Conservation (phyloP, 2,329 filamentous ascomycete genomes). For the Podosphaera fusca region DNA sequence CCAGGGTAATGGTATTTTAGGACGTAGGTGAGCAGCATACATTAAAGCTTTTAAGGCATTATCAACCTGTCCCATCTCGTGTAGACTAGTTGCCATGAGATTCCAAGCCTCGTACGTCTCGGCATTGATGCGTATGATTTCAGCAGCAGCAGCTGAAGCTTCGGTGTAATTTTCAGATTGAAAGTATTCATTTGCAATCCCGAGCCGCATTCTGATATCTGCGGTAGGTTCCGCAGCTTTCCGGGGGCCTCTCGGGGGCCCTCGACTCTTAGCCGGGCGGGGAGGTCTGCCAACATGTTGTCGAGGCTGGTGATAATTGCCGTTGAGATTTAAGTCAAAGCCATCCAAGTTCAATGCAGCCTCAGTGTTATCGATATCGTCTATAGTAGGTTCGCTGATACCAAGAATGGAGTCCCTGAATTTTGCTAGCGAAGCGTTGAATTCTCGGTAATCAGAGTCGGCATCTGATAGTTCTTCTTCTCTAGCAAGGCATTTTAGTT, state of each 20-base stretch:
- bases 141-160: conserved; percentile 33
- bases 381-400: conserved; percentile 6
- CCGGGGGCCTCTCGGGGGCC: conserved; percentile 17
- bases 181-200: conserved; percentile 44
- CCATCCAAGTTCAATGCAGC: background rate
- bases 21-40: conserved; percentile 37
- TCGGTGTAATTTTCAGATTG: conserved; percentile 35
- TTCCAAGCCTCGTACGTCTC: conserved; percentile 44
- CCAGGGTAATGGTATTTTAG: conserved; percentile 36
- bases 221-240: conserved; percentile 44
- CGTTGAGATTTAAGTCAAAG: background rate
- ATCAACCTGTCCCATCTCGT: conserved; percentile 32
- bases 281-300: conserved; percentile 1
- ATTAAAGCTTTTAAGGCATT: conserved; percentile 36
- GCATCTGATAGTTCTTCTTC: conserved; percentile 12
- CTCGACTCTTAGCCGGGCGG: conserved; percentile 1
- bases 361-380: background rate
- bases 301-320: background rate
- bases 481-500: background rate
- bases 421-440: conserved; percentile 19
- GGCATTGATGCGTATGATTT: conserved; percentile 44
- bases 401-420: conserved; percentile 14
- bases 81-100: conserved; percentile 34
- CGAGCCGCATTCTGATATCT: conserved; percentile 46
- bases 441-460: conserved; percentile 21